These are phyloP conservation scores for Coemansia sp. DNA, from an alignment of 192 early-diverging fungal genomes.

Conservation along the genomic window DNA sequence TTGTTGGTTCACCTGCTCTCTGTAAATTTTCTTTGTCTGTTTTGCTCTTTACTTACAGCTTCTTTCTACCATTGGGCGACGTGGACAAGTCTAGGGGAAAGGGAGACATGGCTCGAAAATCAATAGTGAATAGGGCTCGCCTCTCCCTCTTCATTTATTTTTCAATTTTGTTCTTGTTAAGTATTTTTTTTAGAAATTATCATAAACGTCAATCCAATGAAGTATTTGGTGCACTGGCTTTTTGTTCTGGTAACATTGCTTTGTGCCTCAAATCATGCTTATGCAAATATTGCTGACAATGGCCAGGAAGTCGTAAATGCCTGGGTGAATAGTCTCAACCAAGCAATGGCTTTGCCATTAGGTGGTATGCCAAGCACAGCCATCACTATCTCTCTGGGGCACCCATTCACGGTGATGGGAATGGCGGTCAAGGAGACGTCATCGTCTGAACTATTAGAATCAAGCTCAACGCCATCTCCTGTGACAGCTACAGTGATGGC, in stretches of 20 bases:
- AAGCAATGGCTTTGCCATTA: neutral
- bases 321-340: neutral
- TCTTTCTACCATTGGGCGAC: neutral
- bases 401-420: neutral
- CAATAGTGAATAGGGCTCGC: neutral
- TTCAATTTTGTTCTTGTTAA: neutral
- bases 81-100: neutral
- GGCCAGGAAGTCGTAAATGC: neutral
- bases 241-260: neutral
- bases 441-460: neutral
- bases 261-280: neutral
- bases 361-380: neutral
- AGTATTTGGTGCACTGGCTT: neutral
- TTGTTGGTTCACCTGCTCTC: neutral
- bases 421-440: conserved; percentile 1
- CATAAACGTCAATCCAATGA: neutral
- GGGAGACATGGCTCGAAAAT: neutral
- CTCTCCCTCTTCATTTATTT: neutral
- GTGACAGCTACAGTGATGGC: neutral
- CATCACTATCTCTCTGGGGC: neutral
- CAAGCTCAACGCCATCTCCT: neutral
- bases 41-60: neutral
- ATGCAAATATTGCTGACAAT: neutral
- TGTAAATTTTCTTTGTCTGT: neutral
- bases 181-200: neutral